Conservation (phyloP, 345 rosid genomes). For the Citrus hindsii region DNA sequence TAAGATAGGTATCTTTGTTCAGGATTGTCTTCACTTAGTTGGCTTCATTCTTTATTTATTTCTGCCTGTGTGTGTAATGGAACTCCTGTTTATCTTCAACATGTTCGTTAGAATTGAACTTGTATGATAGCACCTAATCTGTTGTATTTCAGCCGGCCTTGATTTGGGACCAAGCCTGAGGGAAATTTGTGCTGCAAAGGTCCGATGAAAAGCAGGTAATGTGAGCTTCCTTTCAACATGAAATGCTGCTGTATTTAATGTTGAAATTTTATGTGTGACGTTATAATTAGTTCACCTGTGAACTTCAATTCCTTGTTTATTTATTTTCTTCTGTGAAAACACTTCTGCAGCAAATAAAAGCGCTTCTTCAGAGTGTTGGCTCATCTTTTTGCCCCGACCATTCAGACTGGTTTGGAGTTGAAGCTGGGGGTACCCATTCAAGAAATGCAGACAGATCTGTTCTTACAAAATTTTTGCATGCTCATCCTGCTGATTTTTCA, state of each 20-base stretch:
- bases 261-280: neutral
- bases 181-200: constrained; percentile 84
- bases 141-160: constrained; percentile 53
- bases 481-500: constrained; percentile 78
- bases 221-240: constrained; percentile 9
- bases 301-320: neutral
- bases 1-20: no score
- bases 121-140: constrained; percentile 3
- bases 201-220: constrained; percentile 88
- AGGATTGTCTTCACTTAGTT: neutral
- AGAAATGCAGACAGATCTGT: constrained; percentile 84
- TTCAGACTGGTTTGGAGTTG: constrained; percentile 78
- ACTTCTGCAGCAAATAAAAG: constrained; percentile 77
- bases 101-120: neutral
- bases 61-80: neutral
- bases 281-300: neutral
- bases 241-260: neutral
- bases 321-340: constrained; percentile 17
- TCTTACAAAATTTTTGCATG: constrained; percentile 73
- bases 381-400: constrained; percentile 67
- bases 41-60: neutral
- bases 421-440: constrained; percentile 45
- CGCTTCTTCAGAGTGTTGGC: constrained; percentile 74
- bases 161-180: constrained; percentile 81
- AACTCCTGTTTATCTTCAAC: neutral